Evolutionary conservation across 495 filamentous ascomycete species (phyloP), one percentile per base, ranked within the genome.

Genomic region (Beverwykella pulmonaria): DNA sequence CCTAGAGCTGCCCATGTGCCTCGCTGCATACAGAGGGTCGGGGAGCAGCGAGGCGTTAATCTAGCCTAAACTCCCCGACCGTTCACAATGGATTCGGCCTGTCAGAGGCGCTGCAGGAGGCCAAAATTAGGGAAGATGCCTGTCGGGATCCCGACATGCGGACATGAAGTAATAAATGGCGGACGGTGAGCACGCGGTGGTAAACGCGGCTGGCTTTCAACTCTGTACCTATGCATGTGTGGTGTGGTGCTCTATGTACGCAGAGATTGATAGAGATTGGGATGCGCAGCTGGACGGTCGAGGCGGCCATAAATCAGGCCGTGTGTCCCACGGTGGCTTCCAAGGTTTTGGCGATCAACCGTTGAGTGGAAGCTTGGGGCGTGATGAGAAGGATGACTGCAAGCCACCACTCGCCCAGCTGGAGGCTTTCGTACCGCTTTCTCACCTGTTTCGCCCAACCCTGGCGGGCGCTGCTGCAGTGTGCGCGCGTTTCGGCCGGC

Each of bases 1-100:
- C 48, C 19, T 23, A 25, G 48, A 23, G 25, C 39, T 25, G 48
- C 26, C n/a, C 20, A 20, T 41, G 53, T 44, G 54, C 29, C 23
- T 2, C 17, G 39, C 25, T 61, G 55, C 48, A 61, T 22, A 23
- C 22, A 29, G n/a, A 29, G 25, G 30, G 26, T 2, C 32, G 22
- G 26, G 34, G 60, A 32, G 22, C 23, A 58, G 57, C 57, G 54
- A 60, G 46, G 30, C 53, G 41, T 22, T 49, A 63, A 68, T 63
- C 65, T 68, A 68, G 65, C 58, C 65, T 68, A 68, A 68, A 68
- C 65, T 48, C 50, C 10, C 59, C 17, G 26, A 34, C 53, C 53
- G 49, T 56, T 62, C 48, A 54, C 57, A 36, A 27, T 32, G 6
- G 23, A 25, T 2, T 25, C 36, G 55, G 25, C 64, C 56, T 61